A percentile compares a stretch with the other conserved stretches of the same genome.
Evolutionary conservation across 345 rosid species (phyloP).

Genomic region (Cardiospermum halicacabum): DNA sequence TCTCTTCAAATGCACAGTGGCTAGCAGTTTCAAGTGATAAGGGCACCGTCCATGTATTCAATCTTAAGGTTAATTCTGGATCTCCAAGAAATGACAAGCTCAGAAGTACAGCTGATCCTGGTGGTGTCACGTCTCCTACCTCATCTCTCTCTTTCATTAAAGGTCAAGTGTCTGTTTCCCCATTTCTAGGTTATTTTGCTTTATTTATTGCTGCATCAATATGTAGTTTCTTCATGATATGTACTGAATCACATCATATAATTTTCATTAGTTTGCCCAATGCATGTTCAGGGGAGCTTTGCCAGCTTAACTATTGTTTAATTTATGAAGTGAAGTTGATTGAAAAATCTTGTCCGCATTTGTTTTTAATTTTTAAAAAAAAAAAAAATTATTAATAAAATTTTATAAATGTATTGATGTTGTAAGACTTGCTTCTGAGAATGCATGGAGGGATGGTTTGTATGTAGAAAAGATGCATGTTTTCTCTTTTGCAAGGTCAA

Average conservation of each 20-base stretch:
- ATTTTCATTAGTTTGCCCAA: not conserved
- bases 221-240: not conserved
- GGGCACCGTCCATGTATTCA: constrained; percentile 94
- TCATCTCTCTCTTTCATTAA: constrained; percentile 72
- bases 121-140: constrained; percentile 31
- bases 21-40: constrained; percentile 97
- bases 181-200: not conserved
- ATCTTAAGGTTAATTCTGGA: constrained; percentile 70
- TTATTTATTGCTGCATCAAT: not conserved
- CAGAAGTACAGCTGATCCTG: constrained; percentile 31
- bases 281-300: not conserved
- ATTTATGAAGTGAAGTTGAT: not conserved
- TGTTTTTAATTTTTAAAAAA: too few species aligned
- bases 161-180: constrained; percentile 38
- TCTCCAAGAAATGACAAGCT: constrained; percentile 46
- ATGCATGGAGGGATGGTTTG: not conserved
- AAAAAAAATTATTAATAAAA: too few species aligned
- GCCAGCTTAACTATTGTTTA: too few species aligned
- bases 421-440: not conserved
- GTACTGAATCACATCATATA: not conserved
- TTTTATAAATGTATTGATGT: not conserved
- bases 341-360: not conserved
- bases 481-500: not conserved
- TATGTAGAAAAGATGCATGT: not conserved
- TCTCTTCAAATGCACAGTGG: constrained; percentile 84